A percentile compares a stretch with the other conserved stretches of the same genome.
phyloP scores from a whole-genome alignment of 805 yeast genomes.

The Maudiozyma bulderi region DNA sequence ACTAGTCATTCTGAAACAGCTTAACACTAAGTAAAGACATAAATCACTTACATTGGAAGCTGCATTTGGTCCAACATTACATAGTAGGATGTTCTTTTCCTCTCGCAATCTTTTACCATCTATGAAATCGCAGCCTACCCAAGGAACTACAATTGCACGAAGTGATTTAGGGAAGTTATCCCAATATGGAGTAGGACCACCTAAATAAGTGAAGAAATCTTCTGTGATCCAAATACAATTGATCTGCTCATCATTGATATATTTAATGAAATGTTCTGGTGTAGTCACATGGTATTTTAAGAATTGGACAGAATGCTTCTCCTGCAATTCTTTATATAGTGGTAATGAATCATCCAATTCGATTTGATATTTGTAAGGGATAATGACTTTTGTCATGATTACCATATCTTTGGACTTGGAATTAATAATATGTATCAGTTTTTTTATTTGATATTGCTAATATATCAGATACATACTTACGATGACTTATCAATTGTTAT shows the following conservation, averaged over 20 bases:
- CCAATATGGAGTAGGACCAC: constrained; percentile 37
- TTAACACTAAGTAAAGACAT: constrained; percentile 49
- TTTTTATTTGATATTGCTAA: too few species aligned
- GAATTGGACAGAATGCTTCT: constrained; percentile 27
- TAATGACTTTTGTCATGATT: constrained; percentile 15
- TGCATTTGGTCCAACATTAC: constrained; percentile 52
- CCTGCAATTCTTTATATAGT: constrained; percentile 38
- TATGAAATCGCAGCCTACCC: constrained; percentile 52
- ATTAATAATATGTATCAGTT: too few species aligned
- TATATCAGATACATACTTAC: too few species aligned
- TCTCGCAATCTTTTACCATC: constrained; percentile 28
- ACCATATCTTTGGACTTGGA: too few species aligned
- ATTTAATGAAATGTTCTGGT: constrained; percentile 33
- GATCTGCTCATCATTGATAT: constrained; percentile 35
- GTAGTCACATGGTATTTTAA: constrained; percentile 35
- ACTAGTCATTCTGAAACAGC: constrained; percentile 49
- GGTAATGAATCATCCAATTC: constrained; percentile 39
- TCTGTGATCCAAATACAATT: constrained; percentile 49
- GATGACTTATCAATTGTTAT: too few species aligned
- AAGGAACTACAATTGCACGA: constrained; percentile 43
- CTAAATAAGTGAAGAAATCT: constrained; percentile 37
- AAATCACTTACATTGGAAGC: constrained; percentile 67
- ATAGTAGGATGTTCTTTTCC: constrained; percentile 41
- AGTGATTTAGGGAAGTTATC: constrained; percentile 39
- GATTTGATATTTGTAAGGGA: constrained; percentile 30